A percentile compares a stretch with the other conserved stretches of the same genome.
phyloP scores from a whole-genome alignment of 148 eudicot species.

The Cornus controversa region DNA sequence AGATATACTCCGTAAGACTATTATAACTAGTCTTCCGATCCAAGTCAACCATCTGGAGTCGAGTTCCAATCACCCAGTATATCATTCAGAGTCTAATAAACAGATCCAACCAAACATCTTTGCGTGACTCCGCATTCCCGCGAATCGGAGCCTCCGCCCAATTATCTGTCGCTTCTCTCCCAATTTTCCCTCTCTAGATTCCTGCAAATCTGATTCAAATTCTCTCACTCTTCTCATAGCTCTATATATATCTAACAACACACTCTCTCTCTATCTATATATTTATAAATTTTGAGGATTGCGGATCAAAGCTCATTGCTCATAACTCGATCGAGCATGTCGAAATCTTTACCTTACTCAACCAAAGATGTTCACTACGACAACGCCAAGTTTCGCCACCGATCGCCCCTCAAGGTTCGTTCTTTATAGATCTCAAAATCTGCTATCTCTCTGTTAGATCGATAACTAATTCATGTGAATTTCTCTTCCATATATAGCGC shows the following conservation, averaged over 20 bases:
- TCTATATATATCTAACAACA: not conserved
- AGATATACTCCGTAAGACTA: too few relatives aligned
- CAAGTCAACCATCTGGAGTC: too few relatives aligned
- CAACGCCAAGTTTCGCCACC: slow-evolving; percentile 89
- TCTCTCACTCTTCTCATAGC: not conserved
- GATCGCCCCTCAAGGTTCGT: slow-evolving; percentile 62
- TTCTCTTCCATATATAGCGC: too few relatives aligned
- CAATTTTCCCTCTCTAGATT: not conserved
- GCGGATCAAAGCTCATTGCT: slow-evolving; percentile 1
- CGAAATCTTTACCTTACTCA: slow-evolving; percentile 71
- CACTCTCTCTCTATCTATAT: not conserved
- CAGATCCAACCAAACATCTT: not conserved
- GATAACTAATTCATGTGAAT: not conserved
- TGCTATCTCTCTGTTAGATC: not conserved
- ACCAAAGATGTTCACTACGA: slow-evolving; percentile 78
- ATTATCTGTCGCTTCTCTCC: not conserved
- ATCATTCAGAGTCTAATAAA: too few relatives aligned
- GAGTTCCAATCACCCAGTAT: too few relatives aligned
- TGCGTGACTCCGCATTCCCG: not conserved
- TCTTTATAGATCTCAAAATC: not conserved
- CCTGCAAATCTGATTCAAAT: not conserved
- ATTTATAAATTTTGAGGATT: not conserved
- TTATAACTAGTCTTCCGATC: too few relatives aligned
- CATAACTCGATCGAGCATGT: slow-evolving; percentile 32
- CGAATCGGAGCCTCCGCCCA: not conserved